These are phyloP conservation scores for Aspergillus neotritici DNA, from an alignment of 2,329 filamentous ascomycete genomes.

Conservation along the genomic window DNA sequence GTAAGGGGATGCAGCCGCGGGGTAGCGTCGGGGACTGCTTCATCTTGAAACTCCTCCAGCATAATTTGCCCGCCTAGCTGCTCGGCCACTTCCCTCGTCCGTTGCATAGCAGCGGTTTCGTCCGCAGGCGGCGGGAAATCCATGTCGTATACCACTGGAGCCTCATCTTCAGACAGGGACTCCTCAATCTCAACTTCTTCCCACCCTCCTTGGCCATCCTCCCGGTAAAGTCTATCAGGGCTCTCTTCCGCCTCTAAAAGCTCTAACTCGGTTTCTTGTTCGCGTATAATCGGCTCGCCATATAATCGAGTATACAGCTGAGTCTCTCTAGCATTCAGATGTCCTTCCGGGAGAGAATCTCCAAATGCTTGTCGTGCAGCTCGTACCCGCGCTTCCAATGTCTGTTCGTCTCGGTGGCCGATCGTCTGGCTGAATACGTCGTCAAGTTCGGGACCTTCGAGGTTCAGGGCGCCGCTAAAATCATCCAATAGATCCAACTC, in stretches of 20 bases:
- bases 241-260: constrained; percentile 27
- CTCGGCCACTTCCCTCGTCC: constrained; percentile 36
- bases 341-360: constrained; percentile 66
- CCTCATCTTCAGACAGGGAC: constrained; percentile 17
- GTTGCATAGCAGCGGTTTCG: constrained; percentile 28
- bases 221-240: constrained; percentile 31
- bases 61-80: constrained; percentile 37
- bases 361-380: constrained; percentile 70
- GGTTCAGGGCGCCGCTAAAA: constrained; percentile 18
- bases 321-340: constrained; percentile 66
- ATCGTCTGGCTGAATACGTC: constrained; percentile 26
- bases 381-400: constrained; percentile 49
- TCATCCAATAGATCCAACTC: constrained; percentile 29
- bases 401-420: constrained; percentile 27
- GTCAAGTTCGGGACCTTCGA: constrained; percentile 22
- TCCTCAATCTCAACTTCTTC: constrained; percentile 29
- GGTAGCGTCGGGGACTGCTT: constrained; percentile 36
- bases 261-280: constrained; percentile 22
- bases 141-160: constrained; percentile 27
- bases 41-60: constrained; percentile 40
- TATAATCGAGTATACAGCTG: constrained; percentile 74
- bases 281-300: constrained; percentile 57
- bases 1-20: constrained; percentile 70
- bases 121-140: constrained; percentile 19
- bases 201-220: constrained; percentile 35